Conservation (phyloP, 2,329 filamentous ascomycete species). For the Neonectria punicea region DNA sequence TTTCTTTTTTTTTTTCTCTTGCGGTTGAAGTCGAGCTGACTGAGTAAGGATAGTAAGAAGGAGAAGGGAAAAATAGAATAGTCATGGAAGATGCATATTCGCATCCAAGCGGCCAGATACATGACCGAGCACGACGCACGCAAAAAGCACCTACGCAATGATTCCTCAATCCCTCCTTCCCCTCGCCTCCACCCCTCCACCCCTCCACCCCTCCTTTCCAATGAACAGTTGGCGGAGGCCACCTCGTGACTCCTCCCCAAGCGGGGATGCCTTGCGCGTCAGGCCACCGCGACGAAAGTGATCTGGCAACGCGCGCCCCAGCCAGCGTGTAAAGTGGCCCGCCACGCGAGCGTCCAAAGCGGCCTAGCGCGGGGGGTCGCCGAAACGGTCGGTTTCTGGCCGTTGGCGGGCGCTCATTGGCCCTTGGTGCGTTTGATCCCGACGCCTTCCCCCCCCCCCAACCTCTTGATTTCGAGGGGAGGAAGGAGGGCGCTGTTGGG, state of each 20-base stretch:
- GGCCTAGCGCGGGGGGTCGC: conserved; percentile 37
- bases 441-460: not conserved
- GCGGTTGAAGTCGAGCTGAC: not conserved
- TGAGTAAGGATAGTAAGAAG: not conserved
- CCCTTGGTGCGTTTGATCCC: not conserved
- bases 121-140: not conserved
- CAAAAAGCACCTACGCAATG: no score
- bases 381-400: conserved; percentile 35
- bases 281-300: conserved; percentile 27
- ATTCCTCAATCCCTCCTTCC: not conserved
- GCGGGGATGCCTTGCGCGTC: conserved; percentile 41
- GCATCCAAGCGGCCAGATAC: not conserved
- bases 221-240: not conserved
- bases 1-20: not conserved
- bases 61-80: not conserved
- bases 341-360: not conserved
- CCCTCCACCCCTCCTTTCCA: not conserved
- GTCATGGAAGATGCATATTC: not conserved
- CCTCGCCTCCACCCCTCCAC: no score
- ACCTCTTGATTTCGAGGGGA: conserved; percentile 6
- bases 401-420: conserved; percentile 40
- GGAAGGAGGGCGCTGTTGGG: not conserved
- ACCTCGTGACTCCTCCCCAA: conserved; percentile 16
- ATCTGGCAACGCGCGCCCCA: conserved; percentile 15
- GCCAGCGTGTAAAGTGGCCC: conserved; percentile 40